These are phyloP conservation scores for Vigna mungo DNA, from an alignment of 306 rosid genomes.

Conservation along the genomic window DNA sequence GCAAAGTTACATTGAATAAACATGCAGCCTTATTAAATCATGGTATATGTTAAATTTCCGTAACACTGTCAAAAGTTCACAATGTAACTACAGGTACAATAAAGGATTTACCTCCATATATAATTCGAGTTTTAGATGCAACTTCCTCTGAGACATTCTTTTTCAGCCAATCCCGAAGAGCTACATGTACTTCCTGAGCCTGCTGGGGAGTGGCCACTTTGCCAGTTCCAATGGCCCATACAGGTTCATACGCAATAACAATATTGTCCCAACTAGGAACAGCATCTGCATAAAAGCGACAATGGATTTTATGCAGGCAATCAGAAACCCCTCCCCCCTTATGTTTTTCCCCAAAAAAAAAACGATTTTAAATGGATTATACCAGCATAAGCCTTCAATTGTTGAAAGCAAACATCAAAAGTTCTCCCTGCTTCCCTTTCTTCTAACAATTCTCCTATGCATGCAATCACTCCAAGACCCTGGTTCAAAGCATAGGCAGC, in stretches of 20 bases:
- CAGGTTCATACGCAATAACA: conserved; percentile 98
- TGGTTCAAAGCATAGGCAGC: conserved; percentile 94
- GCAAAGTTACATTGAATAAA: conserved; percentile 14
- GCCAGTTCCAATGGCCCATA: conserved; percentile 99
- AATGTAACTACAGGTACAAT: conserved; percentile 34
- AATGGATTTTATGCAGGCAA: conserved; percentile 25
- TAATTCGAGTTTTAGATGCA: conserved; percentile 91
- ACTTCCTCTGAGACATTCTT: conserved; percentile 82
- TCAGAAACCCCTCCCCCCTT: not conserved
- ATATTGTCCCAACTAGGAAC: conserved; percentile 93
- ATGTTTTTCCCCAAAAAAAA: conserved; percentile 21
- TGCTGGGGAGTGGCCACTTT: conserved; percentile 96
- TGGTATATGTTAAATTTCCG: conserved; percentile 9
- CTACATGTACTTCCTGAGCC: conserved; percentile 98
- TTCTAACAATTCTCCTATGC: conserved; percentile 90
- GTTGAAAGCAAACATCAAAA: conserved; percentile 81
- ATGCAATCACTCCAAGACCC: conserved; percentile 97
- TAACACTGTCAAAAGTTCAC: conserved; percentile 1
- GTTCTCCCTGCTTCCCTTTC: conserved; percentile 99
- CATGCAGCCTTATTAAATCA: conserved; percentile 1
- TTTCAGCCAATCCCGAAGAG: conserved; percentile 93
- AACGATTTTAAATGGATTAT: not conserved
- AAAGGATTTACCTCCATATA: conserved; percentile 84
- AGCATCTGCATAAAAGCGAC: conserved; percentile 65
- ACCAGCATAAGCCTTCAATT: conserved; percentile 93